Evolutionary conservation across 208 protist species (phyloP).

Genomic region (Trypanosoma rangeli): DNA sequence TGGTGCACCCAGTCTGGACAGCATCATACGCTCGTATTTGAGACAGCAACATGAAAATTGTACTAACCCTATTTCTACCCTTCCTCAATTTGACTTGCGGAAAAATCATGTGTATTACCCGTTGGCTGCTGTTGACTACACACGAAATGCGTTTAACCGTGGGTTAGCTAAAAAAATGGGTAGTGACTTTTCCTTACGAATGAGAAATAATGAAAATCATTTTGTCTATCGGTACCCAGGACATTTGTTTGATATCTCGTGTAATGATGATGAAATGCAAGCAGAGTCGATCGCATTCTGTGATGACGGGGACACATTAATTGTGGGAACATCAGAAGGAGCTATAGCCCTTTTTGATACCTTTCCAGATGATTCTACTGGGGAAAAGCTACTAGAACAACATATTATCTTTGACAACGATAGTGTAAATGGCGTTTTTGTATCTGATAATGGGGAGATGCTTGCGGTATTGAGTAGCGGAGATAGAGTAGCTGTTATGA

Average conservation of each 20-base stretch:
- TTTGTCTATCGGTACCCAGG: slow-evolving; percentile 72
- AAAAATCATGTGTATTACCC: slow-evolving; percentile 80
- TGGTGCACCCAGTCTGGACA: slow-evolving; percentile 43
- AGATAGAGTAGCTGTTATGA: slow-evolving; percentile 52
- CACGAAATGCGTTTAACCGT: slow-evolving; percentile 69
- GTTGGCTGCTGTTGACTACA: slow-evolving; percentile 50
- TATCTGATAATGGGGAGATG: slow-evolving; percentile 54
- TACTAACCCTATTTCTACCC: slow-evolving; percentile 83
- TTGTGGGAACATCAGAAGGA: slow-evolving; percentile 84
- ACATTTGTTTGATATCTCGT: slow-evolving; percentile 83
- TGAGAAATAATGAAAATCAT: slow-evolving; percentile 58
- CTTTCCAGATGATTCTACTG: slow-evolving; percentile 64
- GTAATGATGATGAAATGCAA: slow-evolving; percentile 59
- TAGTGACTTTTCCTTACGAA: slow-evolving; percentile 48
- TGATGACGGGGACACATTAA: slow-evolving; percentile 70
- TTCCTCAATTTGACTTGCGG: slow-evolving; percentile 86
- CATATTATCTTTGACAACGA: slow-evolving; percentile 85
- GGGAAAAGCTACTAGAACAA: slow-evolving; percentile 79
- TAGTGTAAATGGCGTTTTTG: slow-evolving; percentile 49
- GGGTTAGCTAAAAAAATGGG: slow-evolving; percentile 52
- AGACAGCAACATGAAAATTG: slow-evolving; percentile 81
- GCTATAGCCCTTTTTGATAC: slow-evolving; percentile 80
- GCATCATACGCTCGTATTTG: slow-evolving; percentile 71
- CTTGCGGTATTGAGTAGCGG: slow-evolving; percentile 54
- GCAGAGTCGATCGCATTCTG: slow-evolving; percentile 81